phyloP scores from a whole-genome alignment of 805 yeast genomes.

The Cyberlindnera japonica region DNA sequence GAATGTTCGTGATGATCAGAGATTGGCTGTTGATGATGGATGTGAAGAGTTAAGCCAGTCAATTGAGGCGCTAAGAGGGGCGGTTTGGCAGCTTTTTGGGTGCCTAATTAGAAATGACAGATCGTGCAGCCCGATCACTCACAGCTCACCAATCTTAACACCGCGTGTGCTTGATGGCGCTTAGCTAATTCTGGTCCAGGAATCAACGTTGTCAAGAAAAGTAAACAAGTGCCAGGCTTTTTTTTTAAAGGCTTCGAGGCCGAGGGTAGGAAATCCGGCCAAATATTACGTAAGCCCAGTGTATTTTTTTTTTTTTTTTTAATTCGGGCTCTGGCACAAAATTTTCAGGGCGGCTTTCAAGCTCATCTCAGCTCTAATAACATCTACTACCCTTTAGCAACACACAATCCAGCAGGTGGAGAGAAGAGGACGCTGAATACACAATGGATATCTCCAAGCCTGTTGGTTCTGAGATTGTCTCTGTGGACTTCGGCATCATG shows the following conservation, averaged over 20 bases:
- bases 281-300: background rate
- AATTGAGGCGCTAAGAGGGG: background rate
- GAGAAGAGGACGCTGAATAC: background rate
- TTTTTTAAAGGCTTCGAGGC: background rate
- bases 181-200: background rate
- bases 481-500: conserved; percentile 89
- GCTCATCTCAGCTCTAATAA: conserved; percentile 11
- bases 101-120: no score
- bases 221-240: conserved; percentile 2
- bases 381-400: no score
- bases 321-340: conserved; percentile 10
- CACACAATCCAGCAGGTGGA: background rate
- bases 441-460: conserved; percentile 95
- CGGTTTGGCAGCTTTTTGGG: background rate
- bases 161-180: no score
- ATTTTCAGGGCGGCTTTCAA: conserved; percentile 4
- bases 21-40: background rate
- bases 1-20: background rate
- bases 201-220: background rate
- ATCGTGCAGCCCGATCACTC: no score
- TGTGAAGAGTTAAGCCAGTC: background rate
- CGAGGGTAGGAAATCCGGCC: no score
- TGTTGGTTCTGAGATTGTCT: conserved; percentile 87
- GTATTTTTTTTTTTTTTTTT: conserved; percentile 3
- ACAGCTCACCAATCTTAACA: no score